A percentile compares a stretch with the other conserved stretches of the same genome.
These are phyloP conservation scores for Phytophthora europaea DNA, from an alignment of 352 stramenopile species.

Conservation along the genomic window DNA sequence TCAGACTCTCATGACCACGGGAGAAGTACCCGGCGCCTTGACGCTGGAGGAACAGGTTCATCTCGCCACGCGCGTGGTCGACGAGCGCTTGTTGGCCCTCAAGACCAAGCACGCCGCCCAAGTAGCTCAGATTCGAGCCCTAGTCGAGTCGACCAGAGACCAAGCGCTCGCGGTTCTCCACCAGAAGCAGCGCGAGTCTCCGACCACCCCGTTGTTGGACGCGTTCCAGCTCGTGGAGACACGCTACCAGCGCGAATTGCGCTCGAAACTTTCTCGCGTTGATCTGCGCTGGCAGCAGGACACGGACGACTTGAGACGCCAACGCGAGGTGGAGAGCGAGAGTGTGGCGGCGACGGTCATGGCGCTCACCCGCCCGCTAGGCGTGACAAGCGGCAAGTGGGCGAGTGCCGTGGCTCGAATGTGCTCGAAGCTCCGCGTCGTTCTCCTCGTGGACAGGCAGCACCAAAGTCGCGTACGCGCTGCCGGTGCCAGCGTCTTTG, in stretches of 20 bases:
- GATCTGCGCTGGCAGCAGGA: constrained; percentile 75
- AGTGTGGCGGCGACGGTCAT: constrained; percentile 80
- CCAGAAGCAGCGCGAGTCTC: constrained; percentile 47
- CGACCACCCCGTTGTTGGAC: constrained; percentile 19
- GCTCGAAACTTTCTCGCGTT: constrained; percentile 47
- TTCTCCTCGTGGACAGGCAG: constrained; percentile 50
- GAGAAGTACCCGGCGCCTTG: constrained; percentile 71
- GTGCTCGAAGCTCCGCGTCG: constrained; percentile 56
- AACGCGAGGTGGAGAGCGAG: constrained; percentile 77
- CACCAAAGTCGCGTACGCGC: constrained; percentile 22
- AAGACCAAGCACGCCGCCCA: constrained; percentile 48
- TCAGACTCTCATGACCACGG: constrained; percentile 56
- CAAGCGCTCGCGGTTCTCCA: constrained; percentile 32
- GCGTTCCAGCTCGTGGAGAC: constrained; percentile 54
- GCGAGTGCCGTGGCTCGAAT: constrained; percentile 70
- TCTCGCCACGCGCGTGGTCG: constrained; percentile 62
- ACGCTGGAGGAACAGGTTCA: constrained; percentile 75
- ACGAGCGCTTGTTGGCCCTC: constrained; percentile 70
- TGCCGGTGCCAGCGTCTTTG: constrained; percentile 42
- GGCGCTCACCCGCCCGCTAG: constrained; percentile 74
- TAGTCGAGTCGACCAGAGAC: constrained; percentile 45
- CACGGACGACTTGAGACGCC: constrained; percentile 61
- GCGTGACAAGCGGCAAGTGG: constrained; percentile 78
- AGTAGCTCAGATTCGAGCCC: constrained; percentile 41
- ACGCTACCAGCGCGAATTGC: constrained; percentile 38